Evolutionary conservation across 2,329 filamentous ascomycete species (phyloP).

Genomic region (Apiospora arundinis): DNA sequence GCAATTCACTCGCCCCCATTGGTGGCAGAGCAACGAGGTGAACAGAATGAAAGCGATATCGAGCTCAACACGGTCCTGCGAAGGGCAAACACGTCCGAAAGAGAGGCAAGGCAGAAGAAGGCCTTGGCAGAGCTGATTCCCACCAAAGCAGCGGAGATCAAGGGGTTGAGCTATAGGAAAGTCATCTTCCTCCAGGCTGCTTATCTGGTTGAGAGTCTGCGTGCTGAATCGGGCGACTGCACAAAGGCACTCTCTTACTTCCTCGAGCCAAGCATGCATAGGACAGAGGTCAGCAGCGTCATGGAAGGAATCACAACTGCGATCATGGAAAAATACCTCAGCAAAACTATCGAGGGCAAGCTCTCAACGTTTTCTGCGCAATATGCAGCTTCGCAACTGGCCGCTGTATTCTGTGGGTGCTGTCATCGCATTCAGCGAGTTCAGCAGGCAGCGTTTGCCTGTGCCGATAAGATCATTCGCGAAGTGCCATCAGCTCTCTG

Average conservation of each 20-base stretch:
- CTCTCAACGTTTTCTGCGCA: slow-evolving; percentile 86
- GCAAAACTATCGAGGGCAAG: slow-evolving; percentile 73
- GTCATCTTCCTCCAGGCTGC: slow-evolving; percentile 91
- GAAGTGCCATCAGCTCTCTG: slow-evolving; percentile 90
- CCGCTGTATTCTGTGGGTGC: slow-evolving; percentile 82
- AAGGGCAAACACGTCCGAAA: slow-evolving; percentile 80
- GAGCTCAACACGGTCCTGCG: slow-evolving; percentile 94
- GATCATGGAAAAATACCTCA: slow-evolving; percentile 80
- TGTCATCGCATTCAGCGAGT: slow-evolving; percentile 94
- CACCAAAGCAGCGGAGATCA: slow-evolving; percentile 78
- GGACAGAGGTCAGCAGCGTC: slow-evolving; percentile 65
- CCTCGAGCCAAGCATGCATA: slow-evolving; percentile 83
- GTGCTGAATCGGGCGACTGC: slow-evolving; percentile 87
- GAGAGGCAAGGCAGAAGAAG: slow-evolving; percentile 81
- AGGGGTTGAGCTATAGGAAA: slow-evolving; percentile 84
- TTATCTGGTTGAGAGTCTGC: slow-evolving; percentile 85
- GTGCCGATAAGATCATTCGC: slow-evolving; percentile 84
- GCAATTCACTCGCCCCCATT: slow-evolving; percentile 87
- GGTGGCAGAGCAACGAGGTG: slow-evolving; percentile 85
- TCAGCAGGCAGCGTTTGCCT: slow-evolving; percentile 82
- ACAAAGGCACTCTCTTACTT: slow-evolving; percentile 92
- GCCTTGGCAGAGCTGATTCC: slow-evolving; percentile 77
- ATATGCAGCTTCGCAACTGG: slow-evolving; percentile 88
- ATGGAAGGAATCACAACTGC: slow-evolving; percentile 71
- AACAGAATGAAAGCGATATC: slow-evolving; percentile 93